Conservation (phyloP, 1,139 yeast genomes). For the Yamadazyma mexicana region DNA sequence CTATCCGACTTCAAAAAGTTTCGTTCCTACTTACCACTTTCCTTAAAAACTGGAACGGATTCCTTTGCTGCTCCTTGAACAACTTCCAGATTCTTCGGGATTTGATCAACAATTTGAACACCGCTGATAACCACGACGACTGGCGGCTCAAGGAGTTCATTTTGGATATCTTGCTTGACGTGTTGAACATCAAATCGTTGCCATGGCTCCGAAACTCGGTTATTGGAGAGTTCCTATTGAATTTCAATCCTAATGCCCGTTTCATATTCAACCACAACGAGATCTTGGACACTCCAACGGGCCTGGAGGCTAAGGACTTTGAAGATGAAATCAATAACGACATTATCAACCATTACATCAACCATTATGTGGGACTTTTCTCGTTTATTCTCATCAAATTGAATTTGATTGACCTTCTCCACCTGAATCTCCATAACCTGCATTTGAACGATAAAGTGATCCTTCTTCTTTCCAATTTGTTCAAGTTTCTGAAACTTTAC, state of each 20-base stretch:
- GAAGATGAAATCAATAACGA: conserved; percentile 18
- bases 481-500: conserved; percentile 53
- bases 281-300: background rate
- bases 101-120: conserved; percentile 56
- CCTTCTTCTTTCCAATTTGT: conserved; percentile 60
- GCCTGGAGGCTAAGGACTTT: background rate
- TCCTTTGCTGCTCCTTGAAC: conserved; percentile 63
- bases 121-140: conserved; percentile 39
- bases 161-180: conserved; percentile 70
- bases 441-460: conserved; percentile 55
- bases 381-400: conserved; percentile 55
- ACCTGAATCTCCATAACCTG: conserved; percentile 41
- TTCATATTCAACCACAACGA: conserved; percentile 7
- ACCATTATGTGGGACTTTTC: conserved; percentile 66
- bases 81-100: conserved; percentile 36
- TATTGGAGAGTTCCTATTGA: conserved; percentile 31
- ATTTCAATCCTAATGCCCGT: conserved; percentile 11
- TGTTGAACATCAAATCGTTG: conserved; percentile 59
- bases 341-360: conserved; percentile 23
- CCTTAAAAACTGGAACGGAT: conserved; percentile 76
- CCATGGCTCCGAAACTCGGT: conserved; percentile 52
- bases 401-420: conserved; percentile 53
- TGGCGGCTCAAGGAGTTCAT: conserved; percentile 54
- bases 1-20: conserved; percentile 53
- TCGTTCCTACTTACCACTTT: conserved; percentile 61